Conservation (phyloP, 352 stramenopile genomes). For the Saprolegnia diclina region DNA sequence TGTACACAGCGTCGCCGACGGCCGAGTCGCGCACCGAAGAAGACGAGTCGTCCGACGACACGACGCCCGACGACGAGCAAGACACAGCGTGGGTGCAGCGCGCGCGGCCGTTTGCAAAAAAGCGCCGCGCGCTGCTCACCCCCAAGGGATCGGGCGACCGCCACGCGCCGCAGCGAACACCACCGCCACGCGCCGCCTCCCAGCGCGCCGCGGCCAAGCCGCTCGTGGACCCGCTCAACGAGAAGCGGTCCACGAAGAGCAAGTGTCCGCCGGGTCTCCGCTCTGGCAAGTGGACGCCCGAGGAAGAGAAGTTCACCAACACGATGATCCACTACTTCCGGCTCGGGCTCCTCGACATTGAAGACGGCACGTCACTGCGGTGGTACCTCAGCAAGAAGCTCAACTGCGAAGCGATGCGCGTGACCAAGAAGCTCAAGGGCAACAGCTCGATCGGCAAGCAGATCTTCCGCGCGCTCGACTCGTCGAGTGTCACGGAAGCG, state of each 20-base stretch:
- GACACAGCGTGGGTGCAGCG: too few species aligned
- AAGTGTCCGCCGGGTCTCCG: constrained; percentile 75
- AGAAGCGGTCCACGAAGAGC: constrained; percentile 83
- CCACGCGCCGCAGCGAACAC: too few species aligned
- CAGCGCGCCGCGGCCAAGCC: neutral
- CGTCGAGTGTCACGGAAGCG: constrained; percentile 46
- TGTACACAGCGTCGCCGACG: too few species aligned
- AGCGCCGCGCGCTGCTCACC: too few species aligned
- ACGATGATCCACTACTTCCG: constrained; percentile 86
- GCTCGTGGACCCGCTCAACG: neutral
- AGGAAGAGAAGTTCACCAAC: constrained; percentile 79
- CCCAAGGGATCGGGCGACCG: too few species aligned
- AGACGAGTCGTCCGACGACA: too few species aligned
- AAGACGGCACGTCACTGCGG: constrained; percentile 76
- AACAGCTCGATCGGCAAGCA: constrained; percentile 86
- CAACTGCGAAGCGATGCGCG: constrained; percentile 83
- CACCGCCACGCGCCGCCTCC: neutral
- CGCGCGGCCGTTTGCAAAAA: too few species aligned
- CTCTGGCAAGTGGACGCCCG: constrained; percentile 79
- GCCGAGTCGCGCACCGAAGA: too few species aligned
- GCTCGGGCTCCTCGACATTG: constrained; percentile 62
- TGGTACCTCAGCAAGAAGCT: constrained; percentile 81
- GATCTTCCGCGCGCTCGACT: constrained; percentile 76
- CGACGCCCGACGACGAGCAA: too few species aligned
- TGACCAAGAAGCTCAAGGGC: constrained; percentile 86